Percentiles rank a stretch among this genome's conserved stretches.
These are phyloP conservation scores for Fusarium incarnatum DNA, from an alignment of 2,329 filamentous ascomycete species.

Conservation along the genomic window DNA sequence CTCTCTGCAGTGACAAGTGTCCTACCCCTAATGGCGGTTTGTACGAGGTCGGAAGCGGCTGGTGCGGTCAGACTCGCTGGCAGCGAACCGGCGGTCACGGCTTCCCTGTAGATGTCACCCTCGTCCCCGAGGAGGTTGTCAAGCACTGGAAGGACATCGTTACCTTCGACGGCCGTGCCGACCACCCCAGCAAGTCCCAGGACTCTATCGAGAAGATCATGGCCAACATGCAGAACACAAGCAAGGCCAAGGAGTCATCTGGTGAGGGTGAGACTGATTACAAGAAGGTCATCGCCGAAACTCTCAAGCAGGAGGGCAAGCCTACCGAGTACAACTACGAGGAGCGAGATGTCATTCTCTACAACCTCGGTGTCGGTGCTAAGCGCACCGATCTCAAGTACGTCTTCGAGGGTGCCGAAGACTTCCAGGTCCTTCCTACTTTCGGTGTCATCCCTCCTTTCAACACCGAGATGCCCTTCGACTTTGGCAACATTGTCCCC, in stretches of 20 bases:
- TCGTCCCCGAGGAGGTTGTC: conserved; percentile 86
- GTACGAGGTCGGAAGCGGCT: conserved; percentile 95
- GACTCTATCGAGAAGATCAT: conserved; percentile 81
- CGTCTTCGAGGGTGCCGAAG: conserved; percentile 89
- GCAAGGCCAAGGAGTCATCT: conserved; percentile 56
- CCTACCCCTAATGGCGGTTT: conserved; percentile 87
- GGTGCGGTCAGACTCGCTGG: conserved; percentile 93
- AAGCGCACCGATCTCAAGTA: conserved; percentile 89
- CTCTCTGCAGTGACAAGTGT: conserved; percentile 86
- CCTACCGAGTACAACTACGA: conserved; percentile 85
- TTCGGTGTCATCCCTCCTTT: conserved; percentile 97
- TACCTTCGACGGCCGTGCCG: conserved; percentile 87
- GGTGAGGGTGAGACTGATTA: conserved; percentile 71
- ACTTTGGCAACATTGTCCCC: conserved; percentile 83
- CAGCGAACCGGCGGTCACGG: conserved; percentile 89
- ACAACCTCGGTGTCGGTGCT: conserved; percentile 94
- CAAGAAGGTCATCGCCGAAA: conserved; percentile 79
- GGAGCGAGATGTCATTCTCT: conserved; percentile 90
- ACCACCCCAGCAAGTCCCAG: conserved; percentile 83
- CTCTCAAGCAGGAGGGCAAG: conserved; percentile 75
- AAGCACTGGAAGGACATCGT: conserved; percentile 81
- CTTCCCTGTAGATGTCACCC: conserved; percentile 86
- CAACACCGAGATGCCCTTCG: conserved; percentile 83
- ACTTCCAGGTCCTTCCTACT: conserved; percentile 95
- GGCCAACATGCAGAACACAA: conserved; percentile 86